phyloP scores from a whole-genome alignment of 495 filamentous ascomycete genomes.

The Acidiella bohemica region DNA sequence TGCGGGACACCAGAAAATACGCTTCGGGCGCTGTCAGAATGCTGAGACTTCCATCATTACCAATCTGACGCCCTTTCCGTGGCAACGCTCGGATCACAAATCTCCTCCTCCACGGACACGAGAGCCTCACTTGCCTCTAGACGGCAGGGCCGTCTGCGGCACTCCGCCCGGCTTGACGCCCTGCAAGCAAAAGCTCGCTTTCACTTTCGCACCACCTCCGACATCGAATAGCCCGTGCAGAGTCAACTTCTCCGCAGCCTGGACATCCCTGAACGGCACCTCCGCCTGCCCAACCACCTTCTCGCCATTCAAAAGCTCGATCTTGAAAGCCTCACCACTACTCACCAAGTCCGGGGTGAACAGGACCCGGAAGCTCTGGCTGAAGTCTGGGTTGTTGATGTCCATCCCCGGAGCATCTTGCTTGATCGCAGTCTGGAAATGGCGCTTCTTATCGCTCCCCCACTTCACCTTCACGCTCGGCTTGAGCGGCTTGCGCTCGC shows the following conservation, averaged over 20 bases:
- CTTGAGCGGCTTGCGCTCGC: conserved; percentile 27
- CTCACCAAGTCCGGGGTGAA: conserved; percentile 24
- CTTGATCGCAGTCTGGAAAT: conserved; percentile 29
- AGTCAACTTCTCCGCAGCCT: conserved; percentile 24
- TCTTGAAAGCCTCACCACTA: conserved; percentile 19
- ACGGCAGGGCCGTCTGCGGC: too few relatives aligned
- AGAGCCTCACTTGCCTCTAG: too few relatives aligned
- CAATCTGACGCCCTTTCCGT: too few relatives aligned
- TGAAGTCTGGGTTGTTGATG: conserved; percentile 33
- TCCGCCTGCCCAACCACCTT: conserved; percentile 26
- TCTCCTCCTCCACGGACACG: too few relatives aligned
- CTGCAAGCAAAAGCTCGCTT: conserved; percentile 18
- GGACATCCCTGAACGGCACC: conserved; percentile 29
- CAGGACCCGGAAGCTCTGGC: conserved; percentile 28
- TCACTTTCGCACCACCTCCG: conserved; percentile 25
- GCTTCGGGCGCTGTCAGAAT: too few relatives aligned
- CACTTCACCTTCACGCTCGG: conserved; percentile 32
- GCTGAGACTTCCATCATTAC: too few relatives aligned
- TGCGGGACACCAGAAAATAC: too few relatives aligned
- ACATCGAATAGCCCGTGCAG: conserved; percentile 28
- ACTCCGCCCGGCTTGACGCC: too few relatives aligned
- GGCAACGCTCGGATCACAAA: too few relatives aligned
- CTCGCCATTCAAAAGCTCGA: conserved; percentile 28
- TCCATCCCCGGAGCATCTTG: conserved; percentile 29
- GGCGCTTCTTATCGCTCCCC: conserved; percentile 23